phyloP scores from a whole-genome alignment of 352 stramenopile species.

The Phytophthora sp. region DNA sequence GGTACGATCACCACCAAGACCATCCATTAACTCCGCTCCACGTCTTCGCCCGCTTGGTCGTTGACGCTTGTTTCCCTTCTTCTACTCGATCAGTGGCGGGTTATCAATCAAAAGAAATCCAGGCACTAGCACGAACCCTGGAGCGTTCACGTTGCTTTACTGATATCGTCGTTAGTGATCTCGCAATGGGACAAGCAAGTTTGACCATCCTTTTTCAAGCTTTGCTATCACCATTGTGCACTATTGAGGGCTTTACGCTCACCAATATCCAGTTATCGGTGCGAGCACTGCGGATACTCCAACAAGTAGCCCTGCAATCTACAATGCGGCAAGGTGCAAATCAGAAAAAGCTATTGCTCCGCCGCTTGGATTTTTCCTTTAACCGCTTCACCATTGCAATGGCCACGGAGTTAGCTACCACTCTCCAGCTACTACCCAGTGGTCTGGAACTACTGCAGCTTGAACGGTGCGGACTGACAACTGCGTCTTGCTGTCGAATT shows the following conservation, averaged over 20 bases:
- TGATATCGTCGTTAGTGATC: constrained; percentile 54
- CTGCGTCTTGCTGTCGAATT: constrained; percentile 40
- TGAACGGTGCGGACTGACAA: constrained; percentile 52
- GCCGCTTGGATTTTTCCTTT: constrained; percentile 68
- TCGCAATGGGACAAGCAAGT: constrained; percentile 46
- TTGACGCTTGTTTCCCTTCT: constrained; percentile 19
- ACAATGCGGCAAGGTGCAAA: constrained; percentile 41
- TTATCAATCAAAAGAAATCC: constrained; percentile 48
- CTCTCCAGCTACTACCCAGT: constrained; percentile 48
- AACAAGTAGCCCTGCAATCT: constrained; percentile 62
- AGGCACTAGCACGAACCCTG: constrained; percentile 51
- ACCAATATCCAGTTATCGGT: constrained; percentile 56
- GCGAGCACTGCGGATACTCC: constrained; percentile 47
- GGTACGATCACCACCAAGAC: constrained; percentile 34
- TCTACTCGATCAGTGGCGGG: constrained; percentile 13
- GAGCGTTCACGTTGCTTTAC: constrained; percentile 49
- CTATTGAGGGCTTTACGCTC: constrained; percentile 46
- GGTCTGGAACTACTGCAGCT: constrained; percentile 67
- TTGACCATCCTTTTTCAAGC: constrained; percentile 59
- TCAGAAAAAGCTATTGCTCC: constrained; percentile 34
- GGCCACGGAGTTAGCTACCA: constrained; percentile 52
- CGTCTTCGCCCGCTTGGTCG: constrained; percentile 10
- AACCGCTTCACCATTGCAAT: constrained; percentile 63
- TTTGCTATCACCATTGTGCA: constrained; percentile 43
- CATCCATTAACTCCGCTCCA: constrained; percentile 14